Base-by-base conservation (phyloP, 1,284 basidiomycete species). In the Pseudozyma tsukubaensis region DNA sequence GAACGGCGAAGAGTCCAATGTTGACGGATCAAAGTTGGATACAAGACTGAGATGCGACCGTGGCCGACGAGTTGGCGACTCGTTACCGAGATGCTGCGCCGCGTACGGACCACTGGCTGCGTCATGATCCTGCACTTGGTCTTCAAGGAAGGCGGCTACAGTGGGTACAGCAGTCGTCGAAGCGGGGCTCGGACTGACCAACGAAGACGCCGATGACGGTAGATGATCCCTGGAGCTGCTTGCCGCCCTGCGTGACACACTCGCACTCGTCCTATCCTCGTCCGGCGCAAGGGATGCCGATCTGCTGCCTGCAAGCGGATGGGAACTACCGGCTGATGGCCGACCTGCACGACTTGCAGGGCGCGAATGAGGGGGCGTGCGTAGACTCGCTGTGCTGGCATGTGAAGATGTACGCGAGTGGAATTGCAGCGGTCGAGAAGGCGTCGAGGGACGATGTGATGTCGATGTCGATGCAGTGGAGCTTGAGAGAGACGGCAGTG, bases 271-370 rank as follows among this genome's bases (percentile, higher is more conserved):
- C 21, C 52, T 56, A 6, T 39, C 53, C 8, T 61, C 54, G 1
- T 66, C 62, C 5, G 62, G 59, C 6, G 52, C 54, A 4, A 50
- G 32, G 2, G 59, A 65, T 21, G 55, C 37, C 7, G 61, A 66
- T 50, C 62, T 44, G 50, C 59, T 48, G 53, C 59, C 44, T 14
- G 66, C 49, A 18, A 59, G 11, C 1, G 49, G n/a, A 24, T 61
- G 64, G 21, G 64, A 32, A 51, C 29, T 36, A 18, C 36, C 59
- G 2, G 59, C 19, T 4, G 49, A 10, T 1, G 63, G 55, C 24
- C 69, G 53, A 2, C 73, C 73, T 13, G 64, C 54, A 0, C 73
- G 57, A 54, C 73, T 76, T 1, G 60, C 21, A 2, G 73, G 73
- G 5, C 73, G 45, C n/a, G 63, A 57, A 16, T 68, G 60, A 1